Evolutionary conservation across 2,329 filamentous ascomycete genomes (phyloP).

Genomic region (Dactylellina leptospora): DNA sequence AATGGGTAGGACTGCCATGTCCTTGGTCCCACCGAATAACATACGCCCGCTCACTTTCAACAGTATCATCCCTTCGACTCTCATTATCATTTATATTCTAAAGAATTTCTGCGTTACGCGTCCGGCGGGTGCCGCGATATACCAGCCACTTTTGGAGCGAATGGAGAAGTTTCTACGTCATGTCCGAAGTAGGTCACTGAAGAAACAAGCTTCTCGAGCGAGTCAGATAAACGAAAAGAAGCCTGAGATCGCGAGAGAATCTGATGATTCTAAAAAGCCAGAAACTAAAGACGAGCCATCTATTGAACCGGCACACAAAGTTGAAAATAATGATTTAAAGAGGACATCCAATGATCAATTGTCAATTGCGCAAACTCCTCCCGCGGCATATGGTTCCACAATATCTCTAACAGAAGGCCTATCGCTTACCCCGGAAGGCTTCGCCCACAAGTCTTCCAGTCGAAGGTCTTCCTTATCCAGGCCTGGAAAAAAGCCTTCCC

Average conservation of each 20-base stretch:
- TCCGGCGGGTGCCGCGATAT: neutral
- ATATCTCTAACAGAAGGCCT: slow-evolving; percentile 12
- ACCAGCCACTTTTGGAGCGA: slow-evolving; percentile 5
- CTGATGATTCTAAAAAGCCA: neutral
- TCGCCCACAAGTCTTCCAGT: slow-evolving; percentile 6
- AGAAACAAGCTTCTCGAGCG: slow-evolving; percentile 7
- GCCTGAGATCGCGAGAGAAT: neutral
- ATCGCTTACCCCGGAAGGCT: neutral
- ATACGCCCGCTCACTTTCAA: slow-evolving; percentile 7
- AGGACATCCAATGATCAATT: slow-evolving; percentile 25
- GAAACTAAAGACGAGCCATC: neutral
- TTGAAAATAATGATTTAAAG: neutral
- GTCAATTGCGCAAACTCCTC: slow-evolving; percentile 33
- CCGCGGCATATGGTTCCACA: slow-evolving; percentile 30
- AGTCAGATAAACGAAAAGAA: slow-evolving; percentile 7
- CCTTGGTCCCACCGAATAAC: neutral
- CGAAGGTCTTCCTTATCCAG: slow-evolving; percentile 30
- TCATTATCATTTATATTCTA: slow-evolving; percentile 37
- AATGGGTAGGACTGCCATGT: neutral
- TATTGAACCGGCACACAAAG: neutral
- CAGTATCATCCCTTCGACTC: slow-evolving; percentile 15
- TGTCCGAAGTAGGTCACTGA: slow-evolving; percentile 22
- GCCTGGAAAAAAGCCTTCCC: slow-evolving; percentile 20
- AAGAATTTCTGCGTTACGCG: slow-evolving; percentile 17
- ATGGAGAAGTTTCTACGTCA: slow-evolving; percentile 36